Base-by-base conservation (phyloP, 306 rosid species). In the Cicer chorassanicum region DNA sequence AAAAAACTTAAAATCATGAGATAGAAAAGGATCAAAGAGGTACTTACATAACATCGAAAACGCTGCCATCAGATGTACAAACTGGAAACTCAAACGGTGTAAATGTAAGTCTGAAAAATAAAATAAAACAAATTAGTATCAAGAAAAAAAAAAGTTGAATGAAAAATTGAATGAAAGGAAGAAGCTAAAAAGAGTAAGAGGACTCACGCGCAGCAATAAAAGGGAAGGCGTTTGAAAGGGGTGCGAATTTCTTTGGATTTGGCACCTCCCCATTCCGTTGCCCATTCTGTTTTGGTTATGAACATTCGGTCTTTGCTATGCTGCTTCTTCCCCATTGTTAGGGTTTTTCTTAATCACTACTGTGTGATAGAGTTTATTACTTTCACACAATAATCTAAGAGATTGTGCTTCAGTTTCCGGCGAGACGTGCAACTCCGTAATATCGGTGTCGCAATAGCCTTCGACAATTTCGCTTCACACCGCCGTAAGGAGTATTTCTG, bases 201-300 rank as follows among this genome's bases (percentile, higher is more conserved):
- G 43, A 51, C 66, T 6, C 77, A 91, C 96, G 98, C 80, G 98
- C 99, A 94, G 89, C 97, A 94, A 79, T 92, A 92, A 84, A 87
- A 92, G 43, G 97, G 99, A 74, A 94, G 99, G 44, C 99, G 92
- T 74, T 94, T 94, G 90, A 94, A 94, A 6, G 90, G 80, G 63
- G 89, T 82, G 60, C 91, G 88, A 39, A 36, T 79, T 1, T 88
- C 80, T 80, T 92, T 92, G 85, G 97, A 66, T 81, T 94, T 94
- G 74, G 90, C 94, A 76, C 99, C 97, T 8, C 97, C 99, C 97
- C 97, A 94, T 76, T 94, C 99, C 8, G 97, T 90, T 29, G 97
- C 97, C 97, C 99, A 94, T 83, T 94, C 99, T n/a, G 99, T 94
- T 77, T 86, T 92, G 43, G 99, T 94, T 49, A 94, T 84, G 85